phyloP scores from a whole-genome alignment of 345 rosid species.

The Abelmoschus esculentus region DNA sequence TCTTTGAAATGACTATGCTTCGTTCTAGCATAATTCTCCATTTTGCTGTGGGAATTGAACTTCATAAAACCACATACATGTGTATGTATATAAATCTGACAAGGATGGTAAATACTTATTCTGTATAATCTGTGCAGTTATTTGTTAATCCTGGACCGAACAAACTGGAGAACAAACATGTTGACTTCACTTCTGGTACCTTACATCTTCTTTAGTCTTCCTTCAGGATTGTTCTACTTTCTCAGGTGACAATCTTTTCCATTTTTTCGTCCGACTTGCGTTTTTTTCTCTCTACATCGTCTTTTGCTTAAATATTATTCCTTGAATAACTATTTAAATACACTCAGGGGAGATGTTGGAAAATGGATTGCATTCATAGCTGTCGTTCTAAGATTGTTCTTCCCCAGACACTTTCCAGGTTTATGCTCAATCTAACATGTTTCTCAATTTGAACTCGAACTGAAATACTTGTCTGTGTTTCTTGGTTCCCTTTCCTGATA shows the following conservation, averaged over 20 bases:
- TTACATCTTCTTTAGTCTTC: conserved; percentile 82
- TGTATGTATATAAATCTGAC: not conserved
- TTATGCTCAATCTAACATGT: conserved; percentile 3
- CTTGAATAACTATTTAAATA: too few species aligned
- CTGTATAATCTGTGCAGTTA: conserved; percentile 35
- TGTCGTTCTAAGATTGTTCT: conserved; percentile 66
- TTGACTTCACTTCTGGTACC: conserved; percentile 66
- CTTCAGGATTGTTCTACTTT: conserved; percentile 52
- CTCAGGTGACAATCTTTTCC: conserved; percentile 43
- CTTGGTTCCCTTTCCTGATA: conserved; percentile 52
- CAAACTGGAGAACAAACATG: conserved; percentile 44
- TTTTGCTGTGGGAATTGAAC: not conserved
- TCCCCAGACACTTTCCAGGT: conserved; percentile 78
- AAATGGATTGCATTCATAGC: conserved; percentile 84
- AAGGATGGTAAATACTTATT: not conserved
- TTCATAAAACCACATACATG: not conserved
- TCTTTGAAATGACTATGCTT: not conserved
- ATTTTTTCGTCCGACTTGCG: not conserved
- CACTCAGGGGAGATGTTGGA: conserved; percentile 68
- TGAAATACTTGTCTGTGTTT: not conserved
- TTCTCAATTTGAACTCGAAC: not conserved
- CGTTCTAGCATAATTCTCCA: not conserved
- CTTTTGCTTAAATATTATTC: not conserved
- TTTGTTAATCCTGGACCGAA: conserved; percentile 79
- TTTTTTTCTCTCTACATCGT: not conserved